A percentile compares a stretch with the other conserved stretches of the same genome.
phyloP scores from a whole-genome alignment of 192 early-diverging fungal species.

The Endogone sp. region DNA sequence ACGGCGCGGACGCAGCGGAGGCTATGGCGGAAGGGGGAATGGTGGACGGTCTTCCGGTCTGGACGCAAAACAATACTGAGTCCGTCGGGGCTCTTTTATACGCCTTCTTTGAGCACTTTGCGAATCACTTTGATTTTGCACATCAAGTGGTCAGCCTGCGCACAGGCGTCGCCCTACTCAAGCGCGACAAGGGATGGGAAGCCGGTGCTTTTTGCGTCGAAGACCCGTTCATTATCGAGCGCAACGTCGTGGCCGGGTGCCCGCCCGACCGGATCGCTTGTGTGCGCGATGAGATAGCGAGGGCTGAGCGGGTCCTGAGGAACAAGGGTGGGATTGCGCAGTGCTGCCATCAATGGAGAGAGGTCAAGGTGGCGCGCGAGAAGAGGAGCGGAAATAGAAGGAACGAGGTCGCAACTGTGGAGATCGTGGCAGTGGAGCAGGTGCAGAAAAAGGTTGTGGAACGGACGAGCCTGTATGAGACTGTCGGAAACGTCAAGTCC shows the following conservation, averaged over 20 bases:
- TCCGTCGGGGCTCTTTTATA: not conserved
- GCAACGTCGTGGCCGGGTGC: slow-evolving; percentile 2
- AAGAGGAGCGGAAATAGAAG: no score
- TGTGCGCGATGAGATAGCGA: not conserved
- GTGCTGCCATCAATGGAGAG: no score
- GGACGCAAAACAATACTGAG: not conserved
- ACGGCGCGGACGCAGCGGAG: not conserved
- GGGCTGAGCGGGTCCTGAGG: not conserved
- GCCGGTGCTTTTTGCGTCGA: not conserved
- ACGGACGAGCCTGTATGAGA: no score
- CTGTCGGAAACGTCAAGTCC: no score
- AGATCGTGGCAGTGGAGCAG: no score
- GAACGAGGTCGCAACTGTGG: no score
- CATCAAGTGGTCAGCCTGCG: not conserved
- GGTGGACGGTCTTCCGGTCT: not conserved
- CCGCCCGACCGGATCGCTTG: not conserved
- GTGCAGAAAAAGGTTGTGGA: no score
- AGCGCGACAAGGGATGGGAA: not conserved
- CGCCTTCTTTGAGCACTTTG: slow-evolving; percentile 4
- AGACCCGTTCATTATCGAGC: slow-evolving; percentile 10
- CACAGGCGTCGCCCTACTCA: not conserved
- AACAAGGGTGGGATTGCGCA: no score
- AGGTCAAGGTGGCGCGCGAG: no score
- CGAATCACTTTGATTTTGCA: slow-evolving; percentile 1
- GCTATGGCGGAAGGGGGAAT: not conserved